These are phyloP conservation scores for Allium sativum DNA, from an alignment of 106 monocot species.

Conservation along the genomic window DNA sequence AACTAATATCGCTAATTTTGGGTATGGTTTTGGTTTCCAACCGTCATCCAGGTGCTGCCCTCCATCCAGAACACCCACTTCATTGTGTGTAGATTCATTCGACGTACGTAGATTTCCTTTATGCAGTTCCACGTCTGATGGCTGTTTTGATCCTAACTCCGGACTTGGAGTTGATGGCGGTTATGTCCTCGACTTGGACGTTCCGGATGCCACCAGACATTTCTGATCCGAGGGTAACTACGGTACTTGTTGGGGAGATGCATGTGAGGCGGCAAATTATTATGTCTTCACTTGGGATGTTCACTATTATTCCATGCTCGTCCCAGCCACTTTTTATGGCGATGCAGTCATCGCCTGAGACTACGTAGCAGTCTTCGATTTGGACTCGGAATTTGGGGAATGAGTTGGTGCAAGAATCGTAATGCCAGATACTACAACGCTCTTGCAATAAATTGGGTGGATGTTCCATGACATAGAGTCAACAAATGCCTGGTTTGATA, in stretches of 20 bases:
- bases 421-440: slow-evolving; percentile 47
- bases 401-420: slow-evolving; percentile 54
- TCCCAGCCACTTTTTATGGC: slow-evolving; percentile 97
- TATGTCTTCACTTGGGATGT: slow-evolving; percentile 74
- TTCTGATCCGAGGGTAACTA: slow-evolving; percentile 79
- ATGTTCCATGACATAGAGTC: slow-evolving; percentile 61
- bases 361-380: slow-evolving; percentile 78
- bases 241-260: slow-evolving; percentile 79
- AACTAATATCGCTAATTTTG: slow-evolving; percentile 45
- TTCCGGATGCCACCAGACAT: slow-evolving; percentile 86
- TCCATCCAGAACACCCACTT: slow-evolving; percentile 86
- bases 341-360: slow-evolving; percentile 86
- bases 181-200: slow-evolving; percentile 65
- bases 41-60: slow-evolving; percentile 58
- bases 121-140: slow-evolving; percentile 63
- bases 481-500: slow-evolving; percentile 57
- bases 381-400: slow-evolving; percentile 49
- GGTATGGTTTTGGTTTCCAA: slow-evolving; percentile 71
- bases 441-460: slow-evolving; percentile 81
- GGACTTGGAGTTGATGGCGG: slow-evolving; percentile 57
- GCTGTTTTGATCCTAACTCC: slow-evolving; percentile 78
- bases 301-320: slow-evolving; percentile 69
- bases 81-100: slow-evolving; percentile 59
- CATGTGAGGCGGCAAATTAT: slow-evolving; percentile 62
- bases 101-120: slow-evolving; percentile 46